Evolutionary conservation across 2,329 filamentous ascomycete genomes (phyloP).

Genomic region (Sclerotinia subarctica): DNA sequence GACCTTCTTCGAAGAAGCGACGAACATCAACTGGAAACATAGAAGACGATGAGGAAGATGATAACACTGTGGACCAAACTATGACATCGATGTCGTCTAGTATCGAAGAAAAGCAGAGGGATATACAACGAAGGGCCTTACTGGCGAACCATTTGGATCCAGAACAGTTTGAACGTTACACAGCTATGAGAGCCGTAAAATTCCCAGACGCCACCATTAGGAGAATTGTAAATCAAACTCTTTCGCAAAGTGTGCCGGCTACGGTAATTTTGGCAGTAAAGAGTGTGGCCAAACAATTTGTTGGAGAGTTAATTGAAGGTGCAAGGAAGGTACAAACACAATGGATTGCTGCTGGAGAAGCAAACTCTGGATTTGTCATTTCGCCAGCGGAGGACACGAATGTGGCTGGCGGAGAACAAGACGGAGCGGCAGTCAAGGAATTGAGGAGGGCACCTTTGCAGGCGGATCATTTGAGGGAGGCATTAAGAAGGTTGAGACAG

Average conservation of each 20-base stretch:
- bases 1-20: conserved; percentile 43
- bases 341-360: conserved; percentile 61
- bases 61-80: conserved; percentile 39
- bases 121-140: conserved; percentile 55
- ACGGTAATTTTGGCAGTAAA: conserved; percentile 74
- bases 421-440: conserved; percentile 36
- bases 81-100: conserved; percentile 49
- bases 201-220: conserved; percentile 67
- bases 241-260: conserved; percentile 72
- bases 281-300: conserved; percentile 72
- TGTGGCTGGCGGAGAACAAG: conserved; percentile 23
- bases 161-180: conserved; percentile 68
- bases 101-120: conserved; percentile 65
- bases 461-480: conserved; percentile 73
- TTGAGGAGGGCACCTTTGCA: conserved; percentile 57
- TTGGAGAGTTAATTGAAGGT: conserved; percentile 70
- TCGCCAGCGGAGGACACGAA: conserved; percentile 38
- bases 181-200: conserved; percentile 66
- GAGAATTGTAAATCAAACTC: conserved; percentile 74
- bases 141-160: conserved; percentile 62
- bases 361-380: conserved; percentile 51
- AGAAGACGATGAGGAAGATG: conserved; percentile 52
- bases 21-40: conserved; percentile 45
- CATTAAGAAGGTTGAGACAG: conserved; percentile 64
- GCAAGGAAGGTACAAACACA: conserved; percentile 69